Evolutionary conservation across 331 rosid genomes (phyloP).

Genomic region (Quercus phellos): DNA sequence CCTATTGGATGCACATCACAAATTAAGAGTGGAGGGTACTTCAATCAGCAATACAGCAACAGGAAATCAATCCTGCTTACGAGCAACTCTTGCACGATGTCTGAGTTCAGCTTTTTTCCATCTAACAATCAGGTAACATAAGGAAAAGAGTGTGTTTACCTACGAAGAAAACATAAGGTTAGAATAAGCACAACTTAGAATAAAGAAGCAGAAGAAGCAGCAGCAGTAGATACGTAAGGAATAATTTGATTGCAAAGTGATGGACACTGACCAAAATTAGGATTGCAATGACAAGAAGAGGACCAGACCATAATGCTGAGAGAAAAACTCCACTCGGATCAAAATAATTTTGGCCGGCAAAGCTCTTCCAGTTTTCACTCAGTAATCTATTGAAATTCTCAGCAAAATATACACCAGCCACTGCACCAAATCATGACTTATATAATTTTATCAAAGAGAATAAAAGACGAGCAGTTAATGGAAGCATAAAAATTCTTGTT

Average conservation of each 20-base stretch:
- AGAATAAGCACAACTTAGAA: conserved; percentile 9
- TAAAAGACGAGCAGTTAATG: neutral
- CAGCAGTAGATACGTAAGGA: neutral
- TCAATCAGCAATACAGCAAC: neutral
- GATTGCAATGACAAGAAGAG: conserved; percentile 76
- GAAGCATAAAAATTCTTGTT: neutral
- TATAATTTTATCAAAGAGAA: conserved; percentile 10
- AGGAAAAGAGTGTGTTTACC: conserved; percentile 83
- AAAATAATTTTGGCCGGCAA: conserved; percentile 81
- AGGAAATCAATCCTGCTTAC: conserved; percentile 60
- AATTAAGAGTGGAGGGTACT: neutral
- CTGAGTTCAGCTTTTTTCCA: conserved; percentile 96
- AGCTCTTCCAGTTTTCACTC: conserved; percentile 75
- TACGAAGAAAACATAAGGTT: conserved; percentile 33
- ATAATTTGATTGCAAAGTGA: neutral
- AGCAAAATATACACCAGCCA: conserved; percentile 87
- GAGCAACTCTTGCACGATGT: conserved; percentile 75
- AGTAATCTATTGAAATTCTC: conserved; percentile 61
- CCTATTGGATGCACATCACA: neutral
- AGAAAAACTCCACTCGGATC: conserved; percentile 78
- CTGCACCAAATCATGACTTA: conserved; percentile 38
- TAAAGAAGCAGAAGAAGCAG: neutral
- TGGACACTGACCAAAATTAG: conserved; percentile 73
- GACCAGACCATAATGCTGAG: conserved; percentile 89
- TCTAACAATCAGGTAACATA: conserved; percentile 74